Conservation (phyloP, 495 filamentous ascomycete species). For the Penicillium egyptiacum region DNA sequence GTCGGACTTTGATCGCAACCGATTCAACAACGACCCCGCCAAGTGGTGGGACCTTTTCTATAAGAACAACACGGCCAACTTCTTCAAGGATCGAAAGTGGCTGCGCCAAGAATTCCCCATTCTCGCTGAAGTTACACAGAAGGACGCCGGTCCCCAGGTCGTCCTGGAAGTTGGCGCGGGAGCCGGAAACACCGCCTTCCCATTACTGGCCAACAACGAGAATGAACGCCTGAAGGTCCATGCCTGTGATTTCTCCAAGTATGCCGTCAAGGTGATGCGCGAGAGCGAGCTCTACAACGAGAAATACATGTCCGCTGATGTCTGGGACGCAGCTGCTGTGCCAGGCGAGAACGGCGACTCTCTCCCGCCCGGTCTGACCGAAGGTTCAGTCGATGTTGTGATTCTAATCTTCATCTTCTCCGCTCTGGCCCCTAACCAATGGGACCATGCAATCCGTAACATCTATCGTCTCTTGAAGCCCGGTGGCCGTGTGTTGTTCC, state of each 20-base stretch:
- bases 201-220: slow-evolving; percentile 74
- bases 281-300: slow-evolving; percentile 63
- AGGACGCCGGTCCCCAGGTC: slow-evolving; percentile 58
- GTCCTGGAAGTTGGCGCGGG: slow-evolving; percentile 92
- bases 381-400: slow-evolving; percentile 81
- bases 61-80: slow-evolving; percentile 89
- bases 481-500: slow-evolving; percentile 85
- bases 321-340: slow-evolving; percentile 82
- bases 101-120: slow-evolving; percentile 91
- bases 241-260: slow-evolving; percentile 91
- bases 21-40: slow-evolving; percentile 84
- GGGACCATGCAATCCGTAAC: slow-evolving; percentile 78
- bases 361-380: slow-evolving; percentile 72
- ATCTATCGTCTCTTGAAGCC: slow-evolving; percentile 79
- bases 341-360: slow-evolving; percentile 34
- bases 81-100: slow-evolving; percentile 99
- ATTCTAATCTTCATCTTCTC: slow-evolving; percentile 97
- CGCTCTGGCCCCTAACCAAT: slow-evolving; percentile 80
- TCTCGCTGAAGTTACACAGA: slow-evolving; percentile 64
- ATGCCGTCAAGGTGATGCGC: slow-evolving; percentile 86
- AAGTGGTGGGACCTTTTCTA: slow-evolving; percentile 99
- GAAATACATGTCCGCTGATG: slow-evolving; percentile 73
- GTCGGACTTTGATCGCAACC: slow-evolving; percentile 78
- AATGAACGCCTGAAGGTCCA: slow-evolving; percentile 77
- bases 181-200: slow-evolving; percentile 94